Percentiles rank a stretch among this genome's conserved stretches.
Conservation (phyloP, 139 green algal genomes). For the Tetraselmis striata region DNA sequence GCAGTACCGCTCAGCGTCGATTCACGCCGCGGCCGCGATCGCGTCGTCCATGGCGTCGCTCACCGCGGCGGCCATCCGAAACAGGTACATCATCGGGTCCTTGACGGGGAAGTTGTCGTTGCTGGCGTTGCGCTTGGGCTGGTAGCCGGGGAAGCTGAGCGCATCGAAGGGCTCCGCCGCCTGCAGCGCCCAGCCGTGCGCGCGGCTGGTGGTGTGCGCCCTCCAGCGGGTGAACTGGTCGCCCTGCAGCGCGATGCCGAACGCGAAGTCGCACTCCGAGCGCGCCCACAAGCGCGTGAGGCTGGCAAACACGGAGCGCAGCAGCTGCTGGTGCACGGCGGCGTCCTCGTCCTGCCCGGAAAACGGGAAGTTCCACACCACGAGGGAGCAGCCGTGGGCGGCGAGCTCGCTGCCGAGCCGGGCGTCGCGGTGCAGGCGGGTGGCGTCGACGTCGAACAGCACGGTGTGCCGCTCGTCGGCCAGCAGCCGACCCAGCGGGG, state of each 20-base stretch:
- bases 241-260: constrained; percentile 12
- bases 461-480: constrained; percentile 1
- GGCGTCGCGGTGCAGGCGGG: not conserved
- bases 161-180: not conserved
- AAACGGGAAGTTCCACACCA: constrained; percentile 35
- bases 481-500: not conserved
- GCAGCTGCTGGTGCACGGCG: constrained; percentile 22
- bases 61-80: too few relatives aligned
- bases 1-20: too few relatives aligned
- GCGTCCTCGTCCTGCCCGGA: constrained; percentile 21
- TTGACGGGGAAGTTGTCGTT: constrained; percentile 16
- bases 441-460: constrained; percentile 17
- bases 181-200: constrained; percentile 20
- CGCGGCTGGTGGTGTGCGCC: constrained; percentile 12
- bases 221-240: constrained; percentile 29
- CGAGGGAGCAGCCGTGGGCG: constrained; percentile 1
- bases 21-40: too few relatives aligned
- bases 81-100: constrained; percentile 14
- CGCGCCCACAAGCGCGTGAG: not conserved
- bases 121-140: not conserved
- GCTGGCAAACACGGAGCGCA: constrained; percentile 14
- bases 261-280: not conserved
- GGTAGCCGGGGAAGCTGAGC: constrained; percentile 20
- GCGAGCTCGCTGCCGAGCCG: not conserved
- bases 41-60: too few relatives aligned